Evolutionary conservation across 2,329 filamentous ascomycete genomes (phyloP).

Genomic region (Ceratocystis variospora): DNA sequence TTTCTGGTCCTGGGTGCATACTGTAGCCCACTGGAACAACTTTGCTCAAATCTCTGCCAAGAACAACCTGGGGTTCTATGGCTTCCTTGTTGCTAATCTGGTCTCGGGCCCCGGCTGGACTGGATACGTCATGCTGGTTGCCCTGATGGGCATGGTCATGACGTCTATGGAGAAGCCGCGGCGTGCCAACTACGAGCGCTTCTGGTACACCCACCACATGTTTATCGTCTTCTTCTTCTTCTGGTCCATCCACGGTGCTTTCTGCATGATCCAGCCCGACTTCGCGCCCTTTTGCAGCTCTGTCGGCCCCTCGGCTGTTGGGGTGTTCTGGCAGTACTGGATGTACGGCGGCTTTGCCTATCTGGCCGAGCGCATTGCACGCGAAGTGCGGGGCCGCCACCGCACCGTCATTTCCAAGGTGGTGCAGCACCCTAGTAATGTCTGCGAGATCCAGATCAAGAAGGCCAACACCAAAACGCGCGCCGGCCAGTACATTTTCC

Average conservation of each 20-base stretch:
- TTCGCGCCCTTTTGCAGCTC: slow-evolving; percentile 64
- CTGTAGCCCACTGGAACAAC: slow-evolving; percentile 78
- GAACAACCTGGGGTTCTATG: slow-evolving; percentile 64
- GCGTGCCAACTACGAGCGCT: slow-evolving; percentile 72
- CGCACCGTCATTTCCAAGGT: slow-evolving; percentile 82
- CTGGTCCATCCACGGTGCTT: slow-evolving; percentile 79
- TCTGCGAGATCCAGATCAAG: slow-evolving; percentile 85
- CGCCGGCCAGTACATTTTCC: slow-evolving; percentile 77
- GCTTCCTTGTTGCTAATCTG: slow-evolving; percentile 65
- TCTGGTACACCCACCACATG: slow-evolving; percentile 84
- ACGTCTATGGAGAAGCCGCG: slow-evolving; percentile 67
- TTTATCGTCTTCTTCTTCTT: slow-evolving; percentile 82
- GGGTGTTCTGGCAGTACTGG: slow-evolving; percentile 85
- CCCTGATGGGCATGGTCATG: slow-evolving; percentile 62
- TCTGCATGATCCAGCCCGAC: slow-evolving; percentile 83
- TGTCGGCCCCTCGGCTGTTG: slow-evolving; percentile 49
- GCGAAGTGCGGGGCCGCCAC: slow-evolving; percentile 66
- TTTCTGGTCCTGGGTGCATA: slow-evolving; percentile 78
- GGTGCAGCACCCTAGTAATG: slow-evolving; percentile 76
- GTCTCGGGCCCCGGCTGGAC: slow-evolving; percentile 72
- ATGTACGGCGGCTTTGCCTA: slow-evolving; percentile 72
- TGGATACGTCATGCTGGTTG: slow-evolving; percentile 70
- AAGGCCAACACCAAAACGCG: slow-evolving; percentile 72
- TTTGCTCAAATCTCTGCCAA: slow-evolving; percentile 62
- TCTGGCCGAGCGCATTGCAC: slow-evolving; percentile 62